Percentiles rank a stretch among this genome's conserved stretches.
Evolutionary conservation across 805 yeast species (phyloP).

Genomic region (Brettanomyces nanus): DNA sequence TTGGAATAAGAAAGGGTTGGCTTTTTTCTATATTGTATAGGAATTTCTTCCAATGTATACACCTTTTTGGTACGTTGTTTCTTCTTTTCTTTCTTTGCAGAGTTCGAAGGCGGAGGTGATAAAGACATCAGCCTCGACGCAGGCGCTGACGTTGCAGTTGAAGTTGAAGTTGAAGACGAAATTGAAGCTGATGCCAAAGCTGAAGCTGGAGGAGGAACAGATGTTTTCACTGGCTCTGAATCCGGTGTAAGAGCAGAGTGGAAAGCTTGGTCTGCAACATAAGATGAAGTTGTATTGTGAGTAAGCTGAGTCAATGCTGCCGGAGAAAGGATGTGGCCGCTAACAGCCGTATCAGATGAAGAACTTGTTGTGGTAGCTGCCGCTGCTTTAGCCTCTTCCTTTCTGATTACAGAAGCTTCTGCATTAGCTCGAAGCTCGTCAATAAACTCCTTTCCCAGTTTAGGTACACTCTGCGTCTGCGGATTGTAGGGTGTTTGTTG

Average conservation of each 20-base stretch:
- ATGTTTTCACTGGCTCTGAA: neutral
- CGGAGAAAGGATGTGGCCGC: neutral
- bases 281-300: neutral
- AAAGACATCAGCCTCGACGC: constrained; percentile 2
- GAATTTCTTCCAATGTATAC: constrained; percentile 77
- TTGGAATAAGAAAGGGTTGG: constrained; percentile 79
- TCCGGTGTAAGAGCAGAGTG: neutral
- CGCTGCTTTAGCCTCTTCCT: constrained; percentile 20
- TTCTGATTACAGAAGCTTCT: constrained; percentile 21
- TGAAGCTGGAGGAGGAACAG: neutral
- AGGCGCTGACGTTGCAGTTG: neutral
- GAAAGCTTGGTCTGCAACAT: neutral
- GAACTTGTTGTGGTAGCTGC: constrained; percentile 17
- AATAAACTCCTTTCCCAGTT: constrained; percentile 10
- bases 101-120: neutral
- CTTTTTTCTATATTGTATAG: constrained; percentile 75
- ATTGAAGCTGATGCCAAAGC: constrained; percentile 2
- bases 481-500: constrained; percentile 3
- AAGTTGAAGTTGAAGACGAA: neutral
- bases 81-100: constrained; percentile 25
- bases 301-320: neutral
- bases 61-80: constrained; percentile 52
- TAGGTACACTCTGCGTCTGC: constrained; percentile 2
- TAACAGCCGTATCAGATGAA: neutral
- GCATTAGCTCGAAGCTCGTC: constrained; percentile 23